Evolutionary conservation across 1,284 basidiomycete genomes (phyloP).

Genomic region (Stereum hirsutum): DNA sequence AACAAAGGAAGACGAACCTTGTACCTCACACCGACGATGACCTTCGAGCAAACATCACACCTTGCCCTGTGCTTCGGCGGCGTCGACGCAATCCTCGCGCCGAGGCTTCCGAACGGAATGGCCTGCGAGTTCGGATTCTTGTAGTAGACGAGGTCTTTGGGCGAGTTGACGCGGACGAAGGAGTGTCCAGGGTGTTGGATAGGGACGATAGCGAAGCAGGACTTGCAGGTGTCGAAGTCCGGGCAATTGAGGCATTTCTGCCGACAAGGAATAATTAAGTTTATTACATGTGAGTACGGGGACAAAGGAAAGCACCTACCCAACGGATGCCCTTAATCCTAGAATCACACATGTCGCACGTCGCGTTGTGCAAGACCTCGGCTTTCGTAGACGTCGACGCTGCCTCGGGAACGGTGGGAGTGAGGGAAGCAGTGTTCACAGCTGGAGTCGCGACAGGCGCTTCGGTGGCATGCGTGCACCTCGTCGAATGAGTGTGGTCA

Average conservation of each 20-base stretch:
- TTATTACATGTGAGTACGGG: background rate
- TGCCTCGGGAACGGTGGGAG: slow-evolving; percentile 2
- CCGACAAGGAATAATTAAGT: slow-evolving; percentile 2
- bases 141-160: slow-evolving; percentile 50
- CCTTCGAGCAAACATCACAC: slow-evolving; percentile 37
- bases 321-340: slow-evolving; percentile 58
- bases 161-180: slow-evolving; percentile 59
- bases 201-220: slow-evolving; percentile 58
- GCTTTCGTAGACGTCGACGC: slow-evolving; percentile 3
- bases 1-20: slow-evolving; percentile 26
- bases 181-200: slow-evolving; percentile 73
- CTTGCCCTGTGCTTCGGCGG: slow-evolving; percentile 14
- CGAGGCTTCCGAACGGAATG: no score
- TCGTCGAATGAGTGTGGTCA: background rate
- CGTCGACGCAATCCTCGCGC: no score
- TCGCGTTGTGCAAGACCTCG: slow-evolving; percentile 42
- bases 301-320: slow-evolving; percentile 31
- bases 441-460: background rate
- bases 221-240: slow-evolving; percentile 70
- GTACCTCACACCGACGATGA: slow-evolving; percentile 58
- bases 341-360: slow-evolving; percentile 70
- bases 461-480: background rate
- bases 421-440: background rate
- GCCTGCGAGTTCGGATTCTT: background rate
- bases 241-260: slow-evolving; percentile 71